Evolutionary conservation across 2,329 filamentous ascomycete species (phyloP).

Genomic region (Trichoderma hamatum): DNA sequence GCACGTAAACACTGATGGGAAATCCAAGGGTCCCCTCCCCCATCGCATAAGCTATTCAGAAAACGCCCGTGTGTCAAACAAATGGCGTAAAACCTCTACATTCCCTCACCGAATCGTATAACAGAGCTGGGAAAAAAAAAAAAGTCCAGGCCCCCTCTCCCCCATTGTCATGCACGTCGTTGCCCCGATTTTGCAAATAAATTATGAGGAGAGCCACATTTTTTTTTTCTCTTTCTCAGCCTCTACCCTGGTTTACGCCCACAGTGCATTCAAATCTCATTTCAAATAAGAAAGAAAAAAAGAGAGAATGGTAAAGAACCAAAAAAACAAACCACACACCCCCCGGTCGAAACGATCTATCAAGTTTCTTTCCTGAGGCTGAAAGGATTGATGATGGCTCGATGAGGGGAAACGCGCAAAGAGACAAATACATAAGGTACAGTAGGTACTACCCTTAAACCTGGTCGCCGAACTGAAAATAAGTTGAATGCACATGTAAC

Average conservation of each 20-base stretch:
- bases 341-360: constrained; percentile 23
- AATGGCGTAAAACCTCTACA: not conserved
- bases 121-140: not conserved
- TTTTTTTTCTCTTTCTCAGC: not conserved
- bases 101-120: not conserved
- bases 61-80: not conserved
- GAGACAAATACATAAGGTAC: not conserved
- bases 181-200: not conserved
- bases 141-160: not conserved
- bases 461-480: constrained; percentile 16
- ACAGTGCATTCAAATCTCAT: constrained; percentile 14
- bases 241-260: not conserved
- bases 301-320: too few relatives aligned
- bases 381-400: not conserved
- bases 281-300: not conserved
- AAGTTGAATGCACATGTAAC: constrained; percentile 3
- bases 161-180: constrained; percentile 25
- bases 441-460: not conserved
- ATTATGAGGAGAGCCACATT: constrained; percentile 9
- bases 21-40: not conserved
- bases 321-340: not conserved
- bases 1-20: not conserved
- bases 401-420: not conserved
- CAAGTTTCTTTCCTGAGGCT: constrained; percentile 17
- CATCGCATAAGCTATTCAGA: not conserved